Evolutionary conservation across 192 early-diverging fungal species (phyloP).

Genomic region (Backusella westeae): DNA sequence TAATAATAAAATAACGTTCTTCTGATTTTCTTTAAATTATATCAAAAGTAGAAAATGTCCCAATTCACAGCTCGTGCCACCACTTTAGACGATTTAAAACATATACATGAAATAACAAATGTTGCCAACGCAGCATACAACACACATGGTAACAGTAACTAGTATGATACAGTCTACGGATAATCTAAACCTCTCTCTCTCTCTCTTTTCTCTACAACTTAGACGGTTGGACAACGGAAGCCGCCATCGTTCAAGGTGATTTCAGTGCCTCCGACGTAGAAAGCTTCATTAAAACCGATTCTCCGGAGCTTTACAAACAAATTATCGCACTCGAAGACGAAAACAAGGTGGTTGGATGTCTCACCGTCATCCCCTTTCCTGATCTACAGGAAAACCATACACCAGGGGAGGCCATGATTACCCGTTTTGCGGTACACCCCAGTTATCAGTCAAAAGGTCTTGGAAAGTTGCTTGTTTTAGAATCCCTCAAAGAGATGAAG

Average conservation of each 20-base stretch:
- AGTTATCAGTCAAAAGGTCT: slow-evolving; percentile 4
- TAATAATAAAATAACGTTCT: background rate
- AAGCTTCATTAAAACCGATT: background rate
- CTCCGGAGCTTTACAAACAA: background rate
- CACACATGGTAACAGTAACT: background rate
- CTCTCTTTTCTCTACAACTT: too few species aligned
- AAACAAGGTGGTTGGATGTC: background rate
- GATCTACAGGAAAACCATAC: background rate
- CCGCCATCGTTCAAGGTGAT: background rate
- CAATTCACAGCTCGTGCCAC: background rate
- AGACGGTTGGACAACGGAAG: slow-evolving; percentile 18
- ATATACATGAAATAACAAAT: background rate
- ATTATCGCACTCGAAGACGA: background rate
- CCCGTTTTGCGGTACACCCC: background rate
- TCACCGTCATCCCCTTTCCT: slow-evolving; percentile 4
- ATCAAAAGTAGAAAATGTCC: background rate
- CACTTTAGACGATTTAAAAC: background rate
- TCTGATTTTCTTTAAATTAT: background rate
- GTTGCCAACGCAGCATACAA: slow-evolving; percentile 8
- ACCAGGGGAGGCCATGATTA: slow-evolving; percentile 9
- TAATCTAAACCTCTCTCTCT: too few species aligned
- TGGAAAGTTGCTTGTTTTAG: background rate
- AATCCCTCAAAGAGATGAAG: background rate
- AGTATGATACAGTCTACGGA: too few species aligned
- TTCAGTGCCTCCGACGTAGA: background rate